Evolutionary conservation across 2,329 filamentous ascomycete species (phyloP).

Genomic region (Rutstroemia sp.): DNA sequence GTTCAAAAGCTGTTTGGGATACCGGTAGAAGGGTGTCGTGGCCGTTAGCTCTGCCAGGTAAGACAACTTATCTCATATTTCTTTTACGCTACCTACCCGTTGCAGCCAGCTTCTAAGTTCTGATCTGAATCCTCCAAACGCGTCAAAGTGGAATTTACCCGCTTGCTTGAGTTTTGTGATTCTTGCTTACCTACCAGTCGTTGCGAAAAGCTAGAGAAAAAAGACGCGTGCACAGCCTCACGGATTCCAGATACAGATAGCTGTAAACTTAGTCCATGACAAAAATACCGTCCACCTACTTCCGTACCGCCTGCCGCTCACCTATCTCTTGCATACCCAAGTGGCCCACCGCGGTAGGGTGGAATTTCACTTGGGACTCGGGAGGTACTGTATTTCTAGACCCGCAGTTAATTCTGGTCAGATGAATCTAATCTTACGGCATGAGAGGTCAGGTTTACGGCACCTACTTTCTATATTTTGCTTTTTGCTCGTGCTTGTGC

Average conservation of each 20-base stretch:
- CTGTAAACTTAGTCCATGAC: too few species aligned
- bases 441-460: not conserved
- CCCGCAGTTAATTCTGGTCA: conserved; percentile 6
- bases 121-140: not conserved
- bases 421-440: conserved; percentile 4
- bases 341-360: not conserved
- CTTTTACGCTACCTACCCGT: too few species aligned
- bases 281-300: not conserved
- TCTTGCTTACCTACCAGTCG: too few species aligned
- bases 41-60: not conserved
- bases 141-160: not conserved
- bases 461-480: not conserved
- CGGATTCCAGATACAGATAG: too few species aligned
- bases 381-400: not conserved
- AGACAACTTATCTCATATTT: too few species aligned
- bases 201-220: too few species aligned
- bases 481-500: not conserved
- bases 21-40: not conserved
- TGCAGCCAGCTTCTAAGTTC: not conserved
- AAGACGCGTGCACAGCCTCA: too few species aligned
- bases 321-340: not conserved
- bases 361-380: not conserved
- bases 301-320: not conserved
- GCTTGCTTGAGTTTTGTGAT: not conserved
- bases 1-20: too few species aligned